These are phyloP conservation scores for Solanum pimpinellifolium DNA, from an alignment of 257 asterid species.

Conservation along the genomic window DNA sequence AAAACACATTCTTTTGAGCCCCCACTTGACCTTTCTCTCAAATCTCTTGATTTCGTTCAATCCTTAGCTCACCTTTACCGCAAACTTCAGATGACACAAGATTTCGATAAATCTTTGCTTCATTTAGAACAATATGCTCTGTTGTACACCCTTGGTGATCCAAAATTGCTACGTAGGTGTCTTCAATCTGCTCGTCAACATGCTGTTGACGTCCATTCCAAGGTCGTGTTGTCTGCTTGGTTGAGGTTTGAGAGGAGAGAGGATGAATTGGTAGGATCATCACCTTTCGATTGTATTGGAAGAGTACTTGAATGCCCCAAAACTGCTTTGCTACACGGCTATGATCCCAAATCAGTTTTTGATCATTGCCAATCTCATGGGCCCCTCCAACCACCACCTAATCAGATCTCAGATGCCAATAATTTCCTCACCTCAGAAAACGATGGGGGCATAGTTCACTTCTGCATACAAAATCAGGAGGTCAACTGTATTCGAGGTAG, in stretches of 20 bases:
- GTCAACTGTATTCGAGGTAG: constrained; percentile 26
- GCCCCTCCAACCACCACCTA: neutral
- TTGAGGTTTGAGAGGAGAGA: constrained; percentile 56
- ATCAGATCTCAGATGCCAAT: neutral
- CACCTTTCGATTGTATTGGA: constrained; percentile 43
- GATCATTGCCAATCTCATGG: constrained; percentile 24
- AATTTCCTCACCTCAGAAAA: neutral
- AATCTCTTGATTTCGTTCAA: constrained; percentile 32
- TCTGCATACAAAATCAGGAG: constrained; percentile 24
- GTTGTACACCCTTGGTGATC: constrained; percentile 31
- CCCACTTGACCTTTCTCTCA: constrained; percentile 25
- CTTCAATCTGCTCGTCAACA: constrained; percentile 38
- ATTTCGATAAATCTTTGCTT: constrained; percentile 15
- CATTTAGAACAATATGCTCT: constrained; percentile 32
- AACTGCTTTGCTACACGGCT: constrained; percentile 26
- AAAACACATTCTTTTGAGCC: constrained; percentile 27
- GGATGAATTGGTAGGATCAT: constrained; percentile 33
- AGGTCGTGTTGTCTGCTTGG: constrained; percentile 49
- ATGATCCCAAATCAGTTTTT: constrained; percentile 27
- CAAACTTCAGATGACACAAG: constrained; percentile 3
- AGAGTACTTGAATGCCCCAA: constrained; percentile 39
- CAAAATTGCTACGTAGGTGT: constrained; percentile 36
- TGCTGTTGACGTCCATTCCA: constrained; percentile 38
- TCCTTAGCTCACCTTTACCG: constrained; percentile 28
- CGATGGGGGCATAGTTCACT: constrained; percentile 20